Conservation (phyloP, 2,329 filamentous ascomycete genomes). For the Clonostachys rhizophaga region DNA sequence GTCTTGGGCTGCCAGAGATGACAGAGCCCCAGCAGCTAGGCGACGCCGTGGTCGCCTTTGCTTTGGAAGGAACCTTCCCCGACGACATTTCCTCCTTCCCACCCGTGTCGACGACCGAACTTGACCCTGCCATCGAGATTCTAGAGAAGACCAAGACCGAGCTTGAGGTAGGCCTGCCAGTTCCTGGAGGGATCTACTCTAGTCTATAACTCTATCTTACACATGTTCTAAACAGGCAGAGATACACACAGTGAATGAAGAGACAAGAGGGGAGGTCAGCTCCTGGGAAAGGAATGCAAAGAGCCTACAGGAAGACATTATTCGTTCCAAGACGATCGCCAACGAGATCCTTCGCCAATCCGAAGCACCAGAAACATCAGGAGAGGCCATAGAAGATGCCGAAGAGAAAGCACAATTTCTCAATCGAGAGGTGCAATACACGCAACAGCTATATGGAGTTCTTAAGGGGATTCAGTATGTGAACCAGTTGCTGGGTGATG, state of each 20-base stretch:
- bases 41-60: slow-evolving; percentile 32
- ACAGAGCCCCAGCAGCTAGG: slow-evolving; percentile 24
- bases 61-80: slow-evolving; percentile 33
- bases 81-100: slow-evolving; percentile 27
- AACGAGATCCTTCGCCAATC: slow-evolving; percentile 76
- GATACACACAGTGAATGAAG: slow-evolving; percentile 70
- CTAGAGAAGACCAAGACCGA: slow-evolving; percentile 24
- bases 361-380: slow-evolving; percentile 54
- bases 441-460: slow-evolving; percentile 46
- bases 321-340: slow-evolving; percentile 72
- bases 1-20: neutral
- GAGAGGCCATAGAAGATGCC: slow-evolving; percentile 45
- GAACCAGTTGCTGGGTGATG: slow-evolving; percentile 56
- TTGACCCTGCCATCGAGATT: slow-evolving; percentile 32
- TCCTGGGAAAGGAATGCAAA: slow-evolving; percentile 84
- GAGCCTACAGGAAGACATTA: slow-evolving; percentile 79
- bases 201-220: too few relatives aligned
- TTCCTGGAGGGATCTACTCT: neutral
- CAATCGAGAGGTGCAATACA: slow-evolving; percentile 53
- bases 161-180: slow-evolving; percentile 27
- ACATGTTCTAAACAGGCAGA: slow-evolving; percentile 37
- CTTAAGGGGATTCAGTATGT: slow-evolving; percentile 50
- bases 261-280: slow-evolving; percentile 74
- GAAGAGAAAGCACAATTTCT: slow-evolving; percentile 53
- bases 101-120: slow-evolving; percentile 27